Conservation (phyloP, 2,329 filamentous ascomycete genomes). For the Trichoderma brevicompactum region DNA sequence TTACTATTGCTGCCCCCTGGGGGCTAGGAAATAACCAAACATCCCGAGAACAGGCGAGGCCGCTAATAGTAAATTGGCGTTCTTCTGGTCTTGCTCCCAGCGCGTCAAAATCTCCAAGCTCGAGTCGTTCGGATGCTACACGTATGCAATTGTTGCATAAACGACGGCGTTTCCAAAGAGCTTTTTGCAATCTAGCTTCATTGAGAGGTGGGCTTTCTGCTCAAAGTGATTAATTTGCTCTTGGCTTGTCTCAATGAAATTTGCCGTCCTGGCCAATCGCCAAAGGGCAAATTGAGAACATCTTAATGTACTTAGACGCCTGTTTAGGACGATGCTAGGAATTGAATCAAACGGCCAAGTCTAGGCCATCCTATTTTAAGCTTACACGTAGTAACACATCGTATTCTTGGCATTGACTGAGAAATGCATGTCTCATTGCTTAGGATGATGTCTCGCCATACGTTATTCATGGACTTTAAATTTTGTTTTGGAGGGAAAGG, state of each 20-base stretch:
- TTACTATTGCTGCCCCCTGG: constrained; percentile 15
- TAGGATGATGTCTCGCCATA: constrained; percentile 1
- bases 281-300: constrained; percentile 11
- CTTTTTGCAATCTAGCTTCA: constrained; percentile 15
- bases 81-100: background rate
- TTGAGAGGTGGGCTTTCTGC: constrained; percentile 1
- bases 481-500: background rate
- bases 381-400: constrained; percentile 12
- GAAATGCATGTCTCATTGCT: background rate
- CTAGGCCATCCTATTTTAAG: constrained; percentile 22
- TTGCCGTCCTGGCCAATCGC: constrained; percentile 9
- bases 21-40: constrained; percentile 9
- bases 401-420: background rate
- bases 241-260: constrained; percentile 19
- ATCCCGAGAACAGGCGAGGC: constrained; percentile 10
- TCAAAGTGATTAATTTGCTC: constrained; percentile 5
- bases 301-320: background rate
- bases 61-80: background rate
- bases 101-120: constrained; percentile 1
- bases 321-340: background rate
- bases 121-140: background rate
- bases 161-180: background rate
- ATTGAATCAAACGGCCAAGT: background rate
- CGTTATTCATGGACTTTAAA: background rate
- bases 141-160: background rate